These are phyloP conservation scores for Microbotryum lychnidis-dioicae DNA, from an alignment of 1,284 basidiomycete genomes.

Conservation along the genomic window DNA sequence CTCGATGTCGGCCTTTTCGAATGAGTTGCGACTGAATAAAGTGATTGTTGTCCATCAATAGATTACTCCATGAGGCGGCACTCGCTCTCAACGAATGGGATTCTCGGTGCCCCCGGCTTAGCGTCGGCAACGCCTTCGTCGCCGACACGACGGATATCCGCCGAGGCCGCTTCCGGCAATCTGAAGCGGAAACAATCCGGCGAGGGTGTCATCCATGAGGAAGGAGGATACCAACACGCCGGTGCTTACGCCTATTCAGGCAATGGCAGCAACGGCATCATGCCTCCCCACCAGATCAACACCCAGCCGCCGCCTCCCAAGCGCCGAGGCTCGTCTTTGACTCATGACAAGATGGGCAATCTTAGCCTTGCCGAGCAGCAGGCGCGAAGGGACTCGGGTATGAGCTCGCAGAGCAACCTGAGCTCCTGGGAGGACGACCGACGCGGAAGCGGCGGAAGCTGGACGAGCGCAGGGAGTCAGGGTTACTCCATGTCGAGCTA, in stretches of 20 bases:
- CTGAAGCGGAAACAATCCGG: slow-evolving; percentile 23
- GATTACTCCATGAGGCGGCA: slow-evolving; percentile 28
- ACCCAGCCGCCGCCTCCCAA: slow-evolving; percentile 11
- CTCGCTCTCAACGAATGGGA: slow-evolving; percentile 8
- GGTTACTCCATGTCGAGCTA: neutral
- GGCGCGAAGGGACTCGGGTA: slow-evolving; percentile 14
- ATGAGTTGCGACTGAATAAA: too few species aligned
- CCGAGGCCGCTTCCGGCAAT: neutral
- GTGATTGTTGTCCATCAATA: neutral
- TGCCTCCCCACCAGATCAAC: neutral
- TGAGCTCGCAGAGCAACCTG: neutral
- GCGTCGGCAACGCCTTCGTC: too few species aligned
- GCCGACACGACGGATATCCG: neutral
- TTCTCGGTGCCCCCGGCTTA: too few species aligned
- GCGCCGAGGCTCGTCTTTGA: slow-evolving; percentile 14
- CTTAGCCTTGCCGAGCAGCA: slow-evolving; percentile 10
- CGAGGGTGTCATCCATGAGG: slow-evolving; percentile 4
- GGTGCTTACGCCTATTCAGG: slow-evolving; percentile 2
- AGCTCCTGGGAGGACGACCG: slow-evolving; percentile 25
- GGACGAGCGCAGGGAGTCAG: slow-evolving; percentile 7
- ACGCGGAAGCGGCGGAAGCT: slow-evolving; percentile 20
- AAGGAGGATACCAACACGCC: neutral
- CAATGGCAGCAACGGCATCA: neutral
- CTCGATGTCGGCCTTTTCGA: too few species aligned
- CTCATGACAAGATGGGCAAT: slow-evolving; percentile 18